Evolutionary conservation across 345 rosid genomes (phyloP).

Genomic region (Pseudoturritis turrita): DNA sequence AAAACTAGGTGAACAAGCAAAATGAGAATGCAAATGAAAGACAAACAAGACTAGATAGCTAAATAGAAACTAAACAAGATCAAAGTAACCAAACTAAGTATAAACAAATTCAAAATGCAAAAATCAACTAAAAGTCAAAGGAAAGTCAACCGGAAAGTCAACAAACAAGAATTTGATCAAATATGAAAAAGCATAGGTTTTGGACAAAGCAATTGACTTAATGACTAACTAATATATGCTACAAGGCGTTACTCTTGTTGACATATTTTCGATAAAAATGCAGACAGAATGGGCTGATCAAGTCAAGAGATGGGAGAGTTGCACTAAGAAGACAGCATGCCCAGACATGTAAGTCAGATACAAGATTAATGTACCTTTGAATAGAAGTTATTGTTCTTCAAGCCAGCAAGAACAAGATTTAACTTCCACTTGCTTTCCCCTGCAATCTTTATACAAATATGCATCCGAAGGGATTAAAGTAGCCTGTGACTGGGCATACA

Average conservation of each 20-base stretch:
- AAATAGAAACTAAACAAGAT: too few species aligned
- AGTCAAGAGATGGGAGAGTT: constrained; percentile 63
- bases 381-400: background rate
- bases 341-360: constrained; percentile 57
- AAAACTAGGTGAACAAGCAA: too few species aligned
- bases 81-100: too few species aligned
- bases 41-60: too few species aligned
- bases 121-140: too few species aligned
- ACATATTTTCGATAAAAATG: background rate
- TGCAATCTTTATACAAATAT: constrained; percentile 40
- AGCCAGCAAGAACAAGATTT: background rate
- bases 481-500: constrained; percentile 89
- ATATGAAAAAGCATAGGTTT: too few species aligned
- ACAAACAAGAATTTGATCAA: too few species aligned
- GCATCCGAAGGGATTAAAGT: constrained; percentile 81
- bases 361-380: constrained; percentile 6
- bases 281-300: constrained; percentile 68
- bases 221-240: too few species aligned
- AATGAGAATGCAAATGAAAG: too few species aligned
- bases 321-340: constrained; percentile 54
- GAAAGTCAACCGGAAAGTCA: too few species aligned
- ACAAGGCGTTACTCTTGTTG: background rate
- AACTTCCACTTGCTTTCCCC: background rate
- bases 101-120: too few species aligned
- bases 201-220: too few species aligned